phyloP scores from a whole-genome alignment of 345 rosid genomes.

The Eucalyptus marginata region DNA sequence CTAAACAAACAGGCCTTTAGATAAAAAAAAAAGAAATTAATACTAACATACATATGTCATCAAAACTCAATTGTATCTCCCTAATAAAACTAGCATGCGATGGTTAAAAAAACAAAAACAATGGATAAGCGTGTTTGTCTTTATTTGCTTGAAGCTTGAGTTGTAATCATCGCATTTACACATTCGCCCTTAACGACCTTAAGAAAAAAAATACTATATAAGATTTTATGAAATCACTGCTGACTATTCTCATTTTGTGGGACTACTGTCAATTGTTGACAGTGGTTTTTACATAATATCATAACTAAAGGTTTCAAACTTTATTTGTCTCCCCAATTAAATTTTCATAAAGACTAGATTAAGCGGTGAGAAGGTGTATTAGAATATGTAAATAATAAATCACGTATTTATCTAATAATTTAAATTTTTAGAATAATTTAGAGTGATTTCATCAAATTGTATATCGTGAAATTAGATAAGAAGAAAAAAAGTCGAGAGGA shows the following conservation, averaged over 20 bases:
- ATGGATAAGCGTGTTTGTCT: not conserved
- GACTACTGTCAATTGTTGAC: too few relatives aligned
- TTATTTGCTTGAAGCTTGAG: not conserved
- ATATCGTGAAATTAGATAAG: not conserved
- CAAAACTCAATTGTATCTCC: not conserved
- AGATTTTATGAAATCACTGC: too few relatives aligned
- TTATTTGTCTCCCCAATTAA: too few relatives aligned
- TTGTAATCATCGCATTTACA: not conserved
- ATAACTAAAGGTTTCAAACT: too few relatives aligned
- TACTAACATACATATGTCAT: not conserved
- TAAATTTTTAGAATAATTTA: too few relatives aligned
- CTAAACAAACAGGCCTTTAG: not conserved
- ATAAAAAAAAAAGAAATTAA: too few relatives aligned
- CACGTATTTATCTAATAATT: accelerated
- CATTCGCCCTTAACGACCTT: not conserved
- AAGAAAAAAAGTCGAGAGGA: not conserved
- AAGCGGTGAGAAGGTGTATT: too few relatives aligned
- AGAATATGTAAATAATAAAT: too few relatives aligned
- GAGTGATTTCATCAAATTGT: too few relatives aligned
- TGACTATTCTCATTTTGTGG: too few relatives aligned
- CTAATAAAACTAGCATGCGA: not conserved
- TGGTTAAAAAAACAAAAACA: not conserved
- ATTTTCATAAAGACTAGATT: too few relatives aligned
- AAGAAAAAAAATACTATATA: not conserved
- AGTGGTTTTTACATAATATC: too few relatives aligned